Conservation (phyloP, 2,329 filamentous ascomycete species). For the Colletotrichum eleusines region DNA sequence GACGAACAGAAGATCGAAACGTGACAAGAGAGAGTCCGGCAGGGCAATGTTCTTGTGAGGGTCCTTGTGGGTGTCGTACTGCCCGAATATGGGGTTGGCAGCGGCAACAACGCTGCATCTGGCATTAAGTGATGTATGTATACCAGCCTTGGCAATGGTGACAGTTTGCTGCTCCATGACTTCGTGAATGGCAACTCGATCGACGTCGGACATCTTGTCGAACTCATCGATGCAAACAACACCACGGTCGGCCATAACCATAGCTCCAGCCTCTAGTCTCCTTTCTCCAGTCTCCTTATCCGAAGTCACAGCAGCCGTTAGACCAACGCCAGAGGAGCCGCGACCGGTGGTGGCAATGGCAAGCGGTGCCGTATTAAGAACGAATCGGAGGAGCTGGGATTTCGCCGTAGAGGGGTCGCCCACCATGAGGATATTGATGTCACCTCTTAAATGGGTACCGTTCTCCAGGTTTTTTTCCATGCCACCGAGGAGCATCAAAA, state of each 20-base stretch:
- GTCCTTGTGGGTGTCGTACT: slow-evolving; percentile 98
- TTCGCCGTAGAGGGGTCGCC: slow-evolving; percentile 98
- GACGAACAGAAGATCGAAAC: slow-evolving; percentile 98
- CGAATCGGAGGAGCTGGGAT: slow-evolving; percentile 96
- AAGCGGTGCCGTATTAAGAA: slow-evolving; percentile 94
- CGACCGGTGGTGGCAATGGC: slow-evolving; percentile 98
- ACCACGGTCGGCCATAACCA: slow-evolving; percentile 97
- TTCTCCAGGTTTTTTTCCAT: slow-evolving; percentile 99
- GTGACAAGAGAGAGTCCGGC: slow-evolving; percentile 94
- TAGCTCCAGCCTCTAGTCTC: slow-evolving; percentile 94
- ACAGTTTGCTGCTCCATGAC: slow-evolving; percentile 99
- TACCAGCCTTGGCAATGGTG: slow-evolving; percentile 98
- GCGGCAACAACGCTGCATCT: slow-evolving; percentile 96
- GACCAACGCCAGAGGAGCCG: slow-evolving; percentile 95
- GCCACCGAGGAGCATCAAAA: slow-evolving; percentile 93
- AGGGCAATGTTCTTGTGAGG: slow-evolving; percentile 98
- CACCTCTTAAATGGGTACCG: slow-evolving; percentile 95
- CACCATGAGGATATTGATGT: slow-evolving; percentile 99
- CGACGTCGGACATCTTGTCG: slow-evolving; percentile 99
- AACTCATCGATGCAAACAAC: slow-evolving; percentile 99
- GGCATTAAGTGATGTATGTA: slow-evolving; percentile 96
- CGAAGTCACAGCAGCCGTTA: slow-evolving; percentile 94
- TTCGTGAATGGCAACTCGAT: slow-evolving; percentile 98
- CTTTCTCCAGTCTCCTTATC: slow-evolving; percentile 98
- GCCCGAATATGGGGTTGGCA: slow-evolving; percentile 96